phyloP scores from a whole-genome alignment of 371 early-diverging fungal genomes.

The Apophysomyces elegans region DNA sequence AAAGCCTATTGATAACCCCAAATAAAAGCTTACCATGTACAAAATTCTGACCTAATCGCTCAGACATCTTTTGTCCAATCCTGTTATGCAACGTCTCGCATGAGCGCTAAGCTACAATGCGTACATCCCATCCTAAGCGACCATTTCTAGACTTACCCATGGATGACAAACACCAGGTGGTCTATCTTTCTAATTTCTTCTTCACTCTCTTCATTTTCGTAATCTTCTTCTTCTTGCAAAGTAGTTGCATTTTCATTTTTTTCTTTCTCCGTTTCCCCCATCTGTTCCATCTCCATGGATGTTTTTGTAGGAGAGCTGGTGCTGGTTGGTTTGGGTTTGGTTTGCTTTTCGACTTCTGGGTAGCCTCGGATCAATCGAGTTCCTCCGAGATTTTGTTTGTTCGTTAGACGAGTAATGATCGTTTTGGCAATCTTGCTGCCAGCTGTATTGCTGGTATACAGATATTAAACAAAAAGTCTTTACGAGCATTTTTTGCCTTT shows the following conservation, averaged over 20 bases:
- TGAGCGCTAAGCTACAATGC: neutral
- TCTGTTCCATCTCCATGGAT: constrained; percentile 13
- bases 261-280: constrained; percentile 13
- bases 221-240: constrained; percentile 56
- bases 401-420: constrained; percentile 68
- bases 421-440: constrained; percentile 72
- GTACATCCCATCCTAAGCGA: too few species aligned
- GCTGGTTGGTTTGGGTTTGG: neutral
- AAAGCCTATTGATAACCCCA: constrained; percentile 1
- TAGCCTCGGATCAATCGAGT: constrained; percentile 75
- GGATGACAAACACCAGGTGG: constrained; percentile 80
- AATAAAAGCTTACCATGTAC: constrained; percentile 62
- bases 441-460: constrained; percentile 34
- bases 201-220: constrained; percentile 62
- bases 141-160: constrained; percentile 55
- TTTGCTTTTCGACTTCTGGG: constrained; percentile 63
- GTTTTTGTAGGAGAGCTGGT: neutral
- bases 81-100: constrained; percentile 23
- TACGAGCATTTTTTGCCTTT: neutral
- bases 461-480: neutral
- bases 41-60: constrained; percentile 72
- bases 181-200: constrained; percentile 71
- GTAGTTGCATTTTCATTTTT: neutral
- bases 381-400: constrained; percentile 68
- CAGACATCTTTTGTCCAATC: constrained; percentile 82